A percentile compares a stretch with the other conserved stretches of the same genome.
These are phyloP conservation scores for Litchi chinensis DNA, from an alignment of 345 rosid species.

Conservation along the genomic window DNA sequence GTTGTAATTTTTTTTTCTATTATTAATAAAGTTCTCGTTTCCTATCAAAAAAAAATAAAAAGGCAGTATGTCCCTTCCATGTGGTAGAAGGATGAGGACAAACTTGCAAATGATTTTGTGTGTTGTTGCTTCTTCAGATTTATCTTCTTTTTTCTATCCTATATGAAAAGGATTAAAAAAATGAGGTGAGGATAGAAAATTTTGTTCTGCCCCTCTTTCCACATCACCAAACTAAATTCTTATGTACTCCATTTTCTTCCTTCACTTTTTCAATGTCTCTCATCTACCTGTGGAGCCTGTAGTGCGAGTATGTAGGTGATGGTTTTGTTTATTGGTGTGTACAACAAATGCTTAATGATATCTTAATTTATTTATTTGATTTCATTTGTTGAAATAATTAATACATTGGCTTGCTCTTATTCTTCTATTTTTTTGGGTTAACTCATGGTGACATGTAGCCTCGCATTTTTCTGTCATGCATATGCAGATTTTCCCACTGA, in stretches of 20 bases:
- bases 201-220: neutral
- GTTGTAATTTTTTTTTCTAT: too few relatives aligned
- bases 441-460: too few relatives aligned
- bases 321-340: neutral
- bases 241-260: too few relatives aligned
- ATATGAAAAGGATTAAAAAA: neutral
- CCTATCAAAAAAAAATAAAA: too few relatives aligned
- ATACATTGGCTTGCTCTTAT: neutral
- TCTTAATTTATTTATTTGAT: neutral
- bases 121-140: neutral
- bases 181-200: neutral
- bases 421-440: neutral
- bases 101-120: neutral
- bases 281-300: neutral
- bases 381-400: neutral
- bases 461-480: neutral
- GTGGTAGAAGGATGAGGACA: neutral
- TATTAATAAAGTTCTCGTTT: too few relatives aligned
- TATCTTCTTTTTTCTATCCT: neutral
- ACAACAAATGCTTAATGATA: neutral
- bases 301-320: neutral
- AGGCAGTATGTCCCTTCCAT: neutral
- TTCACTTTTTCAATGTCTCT: neutral
- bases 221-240: neutral
- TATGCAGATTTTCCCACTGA: conserved; percentile 80